Evolutionary conservation across 768 basidiomycete genomes (phyloP), one percentile per base, ranked within the genome.

Genomic region (Pisolithus microcarpus): DNA sequence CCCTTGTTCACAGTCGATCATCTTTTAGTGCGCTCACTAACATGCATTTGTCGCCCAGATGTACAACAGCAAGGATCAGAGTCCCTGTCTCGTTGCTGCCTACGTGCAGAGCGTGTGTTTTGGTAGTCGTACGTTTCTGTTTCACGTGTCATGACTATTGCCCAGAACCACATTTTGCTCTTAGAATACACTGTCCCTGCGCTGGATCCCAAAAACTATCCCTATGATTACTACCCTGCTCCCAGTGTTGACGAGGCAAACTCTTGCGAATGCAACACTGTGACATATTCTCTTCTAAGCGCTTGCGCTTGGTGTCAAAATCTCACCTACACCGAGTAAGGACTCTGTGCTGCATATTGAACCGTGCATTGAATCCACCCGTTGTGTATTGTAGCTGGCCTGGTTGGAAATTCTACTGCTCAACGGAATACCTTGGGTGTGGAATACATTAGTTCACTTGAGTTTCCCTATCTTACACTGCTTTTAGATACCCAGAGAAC

Each of bases 291-390:
- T 13, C 53, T 78, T 26, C 67, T 82, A 55, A 77, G 74, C 51
- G 81, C 82, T 15, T 84, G 82, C 62, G 78, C 72, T 21, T 59
- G 71, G 31, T 84, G 82, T 59, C 82, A 84, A 60, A 72, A 71
- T 34, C 63, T 66, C 21, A 66, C 64, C 2, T 71, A 67, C 53
- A 52, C 73, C 23, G 57, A 52, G 75, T 74, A 57, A 48, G 65
- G 11, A 19, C 21, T 9, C 26, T 10, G 2, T 18, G 13, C 34
- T 15, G 13, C 34, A 18, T 21, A 26, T 26, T 8, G 5, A 10
- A 18, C 18, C 7, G 15, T 38, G 37, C 46, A 34, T 42, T 18
- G 49, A 24, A 46, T 52, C 46, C 43, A 42, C 51, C 49, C n/a
- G 57, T 38, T 26, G 28, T 54, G 16, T 16, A 5, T 9, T 11